Evolutionary conservation across 2,329 filamentous ascomycete genomes (phyloP).

Genomic region (Fusarium brachygibbosum): DNA sequence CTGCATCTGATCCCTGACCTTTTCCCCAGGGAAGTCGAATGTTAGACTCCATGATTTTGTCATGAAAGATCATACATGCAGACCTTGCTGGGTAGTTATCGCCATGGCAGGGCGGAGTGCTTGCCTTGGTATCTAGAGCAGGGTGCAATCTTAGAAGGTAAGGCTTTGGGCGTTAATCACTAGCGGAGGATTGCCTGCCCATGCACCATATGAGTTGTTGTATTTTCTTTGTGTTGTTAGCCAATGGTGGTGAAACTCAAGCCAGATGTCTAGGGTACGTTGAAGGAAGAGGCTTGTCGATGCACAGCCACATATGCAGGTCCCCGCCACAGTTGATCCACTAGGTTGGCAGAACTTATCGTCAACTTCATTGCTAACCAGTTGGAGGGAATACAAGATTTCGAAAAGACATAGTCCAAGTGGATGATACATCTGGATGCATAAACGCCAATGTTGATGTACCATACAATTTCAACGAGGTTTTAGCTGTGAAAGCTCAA

Average conservation of each 20-base stretch:
- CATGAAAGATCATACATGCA: background rate
- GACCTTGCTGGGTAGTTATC: background rate
- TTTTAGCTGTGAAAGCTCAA: constrained; percentile 18
- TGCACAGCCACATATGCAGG: constrained; percentile 32
- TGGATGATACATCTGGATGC: constrained; percentile 17
- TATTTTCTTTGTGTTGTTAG: background rate
- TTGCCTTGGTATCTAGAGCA: background rate
- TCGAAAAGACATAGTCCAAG: constrained; percentile 32
- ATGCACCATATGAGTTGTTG: background rate
- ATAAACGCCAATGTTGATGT: constrained; percentile 9
- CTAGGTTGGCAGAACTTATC: constrained; percentile 46
- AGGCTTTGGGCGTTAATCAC: background rate
- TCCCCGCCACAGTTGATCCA: constrained; percentile 44
- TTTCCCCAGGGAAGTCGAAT: background rate
- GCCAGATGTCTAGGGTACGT: constrained; percentile 10
- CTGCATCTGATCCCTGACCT: constrained; percentile 4
- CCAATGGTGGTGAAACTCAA: constrained; percentile 2
- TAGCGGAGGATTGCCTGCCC: background rate
- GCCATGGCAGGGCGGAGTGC: background rate
- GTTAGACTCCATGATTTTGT: constrained; percentile 21
- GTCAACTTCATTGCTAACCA: constrained; percentile 40
- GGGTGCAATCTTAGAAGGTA: background rate
- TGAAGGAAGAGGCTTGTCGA: constrained; percentile 27
- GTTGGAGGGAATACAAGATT: constrained; percentile 28
- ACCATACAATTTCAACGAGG: constrained; percentile 4